Base-by-base conservation (phyloP, 768 basidiomycete species). In the Harrya chromipes region DNA sequence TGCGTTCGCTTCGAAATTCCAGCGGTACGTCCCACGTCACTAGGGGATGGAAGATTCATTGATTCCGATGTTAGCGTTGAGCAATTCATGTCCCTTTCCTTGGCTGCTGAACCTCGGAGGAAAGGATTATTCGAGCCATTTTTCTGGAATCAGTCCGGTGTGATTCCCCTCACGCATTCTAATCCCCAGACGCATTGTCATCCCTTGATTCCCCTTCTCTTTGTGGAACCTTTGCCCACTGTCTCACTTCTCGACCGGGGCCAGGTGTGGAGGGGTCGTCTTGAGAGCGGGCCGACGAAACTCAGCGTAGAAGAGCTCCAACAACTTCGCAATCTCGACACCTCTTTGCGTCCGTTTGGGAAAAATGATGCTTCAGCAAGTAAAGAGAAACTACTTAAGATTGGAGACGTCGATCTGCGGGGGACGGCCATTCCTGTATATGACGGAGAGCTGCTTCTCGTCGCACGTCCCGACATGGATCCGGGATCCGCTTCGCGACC, bases 61-160 rank as follows among this genome's bases (percentile, higher is more conserved):
- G 36, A 53, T 53, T 41, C 13, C 19, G 3, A 46, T 44, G 11
- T 41, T 54, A 89, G 85, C 8, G 70, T 86, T 52, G 87, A 87
- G 21, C 85, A 87, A 52, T 90, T 89, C 58, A 85, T 84, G 79
- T 81, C 85, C 0, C 72, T 89, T 17, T 91, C 90, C 2, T 65
- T 89, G 29, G 81, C 85, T 34, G 81, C 84, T 14, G 90, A 92
- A 58, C 82, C 87, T 7, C 78, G 83, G 19, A 74, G 83, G n/a
- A 83, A 78, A 62, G 85, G 86, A 8, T 67, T 85, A 2, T 90
- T 87, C 48, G 87, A 89, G 54, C 86, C 87, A 0, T 80, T 84
- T 56, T 89, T 84, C 67, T 91, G 87, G 87, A 70, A 74, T 5
- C 75, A 77, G 38, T 53, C 72, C 12, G 58, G 64, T 21, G 64